Evolutionary conservation across 805 yeast genomes (phyloP), one percentile per base, ranked within the genome.

Genomic region (Candida insectorum): DNA sequence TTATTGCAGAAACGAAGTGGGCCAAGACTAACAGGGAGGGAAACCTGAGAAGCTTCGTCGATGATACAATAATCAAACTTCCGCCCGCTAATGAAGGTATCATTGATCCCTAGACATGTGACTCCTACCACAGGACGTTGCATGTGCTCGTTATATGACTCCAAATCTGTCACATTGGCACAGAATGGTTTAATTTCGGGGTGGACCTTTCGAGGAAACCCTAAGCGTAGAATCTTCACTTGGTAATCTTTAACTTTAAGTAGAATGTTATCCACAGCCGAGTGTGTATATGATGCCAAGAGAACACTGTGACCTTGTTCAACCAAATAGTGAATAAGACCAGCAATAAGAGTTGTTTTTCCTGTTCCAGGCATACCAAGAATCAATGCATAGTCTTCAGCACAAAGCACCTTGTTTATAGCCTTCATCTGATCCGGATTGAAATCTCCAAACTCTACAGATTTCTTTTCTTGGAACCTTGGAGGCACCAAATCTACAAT

Each of bases 321-420:
- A 3, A 80, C 81, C 18, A 93, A 53, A 25, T 73, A 62, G 37
- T 73, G 69, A 26, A 89, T 81, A 12, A 93, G 49, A 28, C 81
- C 79, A 0, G 94, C 83, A 34, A 93, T 88, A 0, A 89, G 84
- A 0, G 97, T 51, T 2, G 67, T 58, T 34, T 64, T 65, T 2
- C 75, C 98, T 0, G 97, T 93, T 3, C 98, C 98, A 0, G 98
- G 98, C 98, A 93, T 93, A 0, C 98, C 98, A 39, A 91, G 61
- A 13, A 93, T 74, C 47, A 93, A 65, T 4, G 89, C 69, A 51
- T 85, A 93, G 52, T 89, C 95, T 33, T 78, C 54, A 0, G 93
- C 72, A 11, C 69, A 56, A 30, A 87, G 52, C 0, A 80, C 85
- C 39, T 69, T 74, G 11, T 77, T 71, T 24, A 93, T 68, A 0